Base-by-base conservation (phyloP, 805 yeast genomes). In the Yarrowia sp. region DNA sequence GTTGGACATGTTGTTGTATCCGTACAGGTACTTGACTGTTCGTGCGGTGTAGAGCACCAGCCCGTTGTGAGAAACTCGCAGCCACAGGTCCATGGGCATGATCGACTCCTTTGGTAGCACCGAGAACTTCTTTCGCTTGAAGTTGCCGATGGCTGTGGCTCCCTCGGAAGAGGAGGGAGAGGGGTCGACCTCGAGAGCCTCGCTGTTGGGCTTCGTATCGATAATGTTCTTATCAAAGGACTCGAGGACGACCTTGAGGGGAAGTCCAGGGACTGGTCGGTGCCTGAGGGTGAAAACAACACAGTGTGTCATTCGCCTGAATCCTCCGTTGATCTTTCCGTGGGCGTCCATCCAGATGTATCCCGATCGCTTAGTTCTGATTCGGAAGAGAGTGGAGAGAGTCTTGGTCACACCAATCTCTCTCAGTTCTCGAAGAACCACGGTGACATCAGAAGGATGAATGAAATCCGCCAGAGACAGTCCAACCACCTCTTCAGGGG, bases 51-150 rank as follows among this genome's bases (percentile, higher is more conserved):
- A 61, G 15, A 61, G 55, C 2, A 61, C 38, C 44, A 61, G 43
- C 0, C 66, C 66, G 55, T 61, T 46, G 55, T 47, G 66, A 9
- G 66, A 61, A n/a, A 61, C n/a, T 61, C 66, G 66, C 14, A 61
- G 43, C 66, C 66, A 61, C 43, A 61, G 44, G 55, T 61, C 66
- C 52, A 44, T 44, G 38, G 66, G 66, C 44, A 46, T 34, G 15
- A 61, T 36, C 2, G 66, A 44, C 30, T 61, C 66, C 44, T 61
- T 61, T 10, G 66, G 66, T 24, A 47, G 43, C 19, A 61, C 52
- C 4, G 66, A 61, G 17, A 46, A 61, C 66, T 47, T 61, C 55
- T 61, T 61, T 34, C 66, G 55, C 55, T 61, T 46, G 38, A 46
- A 47, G 38, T 46, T 19, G 3, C 66, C 55, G 20, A 61, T 46